These are phyloP conservation scores for Colletotrichum abscissum DNA, from an alignment of 2,329 filamentous ascomycete genomes.

Conservation along the genomic window DNA sequence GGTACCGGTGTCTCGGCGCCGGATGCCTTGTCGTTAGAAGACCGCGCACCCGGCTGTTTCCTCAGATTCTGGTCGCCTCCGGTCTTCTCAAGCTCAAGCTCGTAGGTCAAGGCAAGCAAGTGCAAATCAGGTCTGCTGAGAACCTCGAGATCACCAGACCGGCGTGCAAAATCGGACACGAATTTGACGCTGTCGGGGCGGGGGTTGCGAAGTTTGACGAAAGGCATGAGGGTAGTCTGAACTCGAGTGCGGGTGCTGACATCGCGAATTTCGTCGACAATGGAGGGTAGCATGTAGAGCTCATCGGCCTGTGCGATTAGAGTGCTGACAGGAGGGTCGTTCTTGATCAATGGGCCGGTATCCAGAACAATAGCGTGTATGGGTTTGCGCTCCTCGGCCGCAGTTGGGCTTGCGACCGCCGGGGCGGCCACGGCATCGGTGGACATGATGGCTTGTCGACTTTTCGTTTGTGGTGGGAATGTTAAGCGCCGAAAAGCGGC, in stretches of 20 bases:
- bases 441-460: conserved; percentile 11
- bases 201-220: conserved; percentile 82
- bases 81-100: conserved; percentile 92
- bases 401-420: conserved; percentile 25
- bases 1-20: conserved; percentile 41
- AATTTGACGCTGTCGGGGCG: conserved; percentile 81
- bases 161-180: conserved; percentile 85
- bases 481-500: background rate
- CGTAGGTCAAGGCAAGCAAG: conserved; percentile 89
- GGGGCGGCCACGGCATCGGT: conserved; percentile 10
- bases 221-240: conserved; percentile 86
- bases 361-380: conserved; percentile 90
- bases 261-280: conserved; percentile 91
- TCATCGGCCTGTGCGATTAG: conserved; percentile 81
- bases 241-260: conserved; percentile 82
- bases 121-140: conserved; percentile 91
- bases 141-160: conserved; percentile 89
- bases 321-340: conserved; percentile 86
- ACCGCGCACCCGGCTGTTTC: conserved; percentile 81
- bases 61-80: conserved; percentile 89
- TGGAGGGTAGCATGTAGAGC: conserved; percentile 85
- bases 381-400: conserved; percentile 61
- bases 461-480: background rate
- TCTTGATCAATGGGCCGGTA: conserved; percentile 92
- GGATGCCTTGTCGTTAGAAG: conserved; percentile 76